Evolutionary conservation across 2,329 filamentous ascomycete genomes (phyloP), one percentile per base, ranked within the genome.

Genomic region (Penicillium hesseltinei): DNA sequence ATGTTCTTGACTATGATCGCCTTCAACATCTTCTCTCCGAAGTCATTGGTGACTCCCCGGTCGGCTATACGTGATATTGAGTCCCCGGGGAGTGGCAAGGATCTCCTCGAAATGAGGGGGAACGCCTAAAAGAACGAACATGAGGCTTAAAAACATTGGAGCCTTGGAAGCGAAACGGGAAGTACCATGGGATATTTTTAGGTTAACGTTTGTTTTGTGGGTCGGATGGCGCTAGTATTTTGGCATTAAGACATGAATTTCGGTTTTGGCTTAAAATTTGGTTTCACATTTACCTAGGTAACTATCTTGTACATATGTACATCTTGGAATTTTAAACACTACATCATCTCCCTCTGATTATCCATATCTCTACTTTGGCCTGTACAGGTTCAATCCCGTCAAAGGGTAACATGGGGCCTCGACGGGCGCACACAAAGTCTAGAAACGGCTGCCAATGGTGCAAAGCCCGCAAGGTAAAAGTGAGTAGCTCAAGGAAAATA

Each of bases 1-100:
- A 72, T 72, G 67, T 60, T 62, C 27, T 17, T 51, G 25, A 21
- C 25, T 29, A 51, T 51, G 48, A 1, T 51, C 9, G 27, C 25
- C 13, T 40, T 51, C 35, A 40, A 21, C n/a, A 27, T 51, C 25
- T 51, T 51, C 25, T 27, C 36, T 8, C 38, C 48, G 7, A 46
- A 46, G 27, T n/a, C 48, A 13, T 15, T 39, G 23, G 36, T 50
- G 21, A 38, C 47, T 39, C 23, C 46, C 5, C 31, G 23, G 6
- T 13, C 10, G 21, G 15, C 13, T 19, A 35, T 8, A 19, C 21
- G 23, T n/a, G 31, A 35, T 10, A 25, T 27, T 21, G 46, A 49
- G 23, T 7, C 42, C 7, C 25, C 1, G 5, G 11, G 29, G 17
- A 17, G 42, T 29, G 5, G 5, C 5, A 25, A 25, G 13, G 23